Conservation (phyloP, 2,329 filamentous ascomycete species). For the Sporothrix schenckii region DNA sequence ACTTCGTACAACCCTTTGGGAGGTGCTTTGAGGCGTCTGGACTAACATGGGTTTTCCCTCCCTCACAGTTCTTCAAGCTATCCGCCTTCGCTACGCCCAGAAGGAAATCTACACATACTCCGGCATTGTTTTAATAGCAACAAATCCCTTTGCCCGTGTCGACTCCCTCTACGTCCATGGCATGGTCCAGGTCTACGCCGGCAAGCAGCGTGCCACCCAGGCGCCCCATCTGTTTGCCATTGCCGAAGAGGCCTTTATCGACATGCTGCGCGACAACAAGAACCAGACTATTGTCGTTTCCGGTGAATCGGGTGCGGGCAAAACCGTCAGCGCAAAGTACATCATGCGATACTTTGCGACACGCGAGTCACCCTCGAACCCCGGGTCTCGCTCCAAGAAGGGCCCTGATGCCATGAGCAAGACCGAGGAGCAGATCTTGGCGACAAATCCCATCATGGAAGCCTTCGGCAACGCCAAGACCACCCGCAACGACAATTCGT, state of each 20-base stretch:
- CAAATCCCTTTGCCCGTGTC: constrained; percentile 95
- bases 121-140: constrained; percentile 96
- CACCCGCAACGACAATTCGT: constrained; percentile 99
- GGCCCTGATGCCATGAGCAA: constrained; percentile 87
- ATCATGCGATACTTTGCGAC: constrained; percentile 99
- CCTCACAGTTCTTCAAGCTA: constrained; percentile 83
- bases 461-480: constrained; percentile 99
- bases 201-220: constrained; percentile 93
- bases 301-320: constrained; percentile 96
- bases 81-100: constrained; percentile 93
- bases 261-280: constrained; percentile 93
- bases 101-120: constrained; percentile 99
- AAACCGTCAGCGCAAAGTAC: constrained; percentile 99
- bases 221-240: constrained; percentile 98
- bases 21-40: not conserved
- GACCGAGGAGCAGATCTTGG: constrained; percentile 97
- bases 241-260: constrained; percentile 98
- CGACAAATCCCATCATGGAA: constrained; percentile 99
- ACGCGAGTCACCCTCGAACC: constrained; percentile 87
- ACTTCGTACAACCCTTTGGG: not conserved
- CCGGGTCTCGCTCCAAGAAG: constrained; percentile 73
- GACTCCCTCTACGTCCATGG: constrained; percentile 98
- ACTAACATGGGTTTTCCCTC: constrained; percentile 12
- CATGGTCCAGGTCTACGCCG: constrained; percentile 99
- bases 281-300: constrained; percentile 99